Conservation (phyloP, 2,329 filamentous ascomycete genomes). For the Trichoderma sp. region DNA sequence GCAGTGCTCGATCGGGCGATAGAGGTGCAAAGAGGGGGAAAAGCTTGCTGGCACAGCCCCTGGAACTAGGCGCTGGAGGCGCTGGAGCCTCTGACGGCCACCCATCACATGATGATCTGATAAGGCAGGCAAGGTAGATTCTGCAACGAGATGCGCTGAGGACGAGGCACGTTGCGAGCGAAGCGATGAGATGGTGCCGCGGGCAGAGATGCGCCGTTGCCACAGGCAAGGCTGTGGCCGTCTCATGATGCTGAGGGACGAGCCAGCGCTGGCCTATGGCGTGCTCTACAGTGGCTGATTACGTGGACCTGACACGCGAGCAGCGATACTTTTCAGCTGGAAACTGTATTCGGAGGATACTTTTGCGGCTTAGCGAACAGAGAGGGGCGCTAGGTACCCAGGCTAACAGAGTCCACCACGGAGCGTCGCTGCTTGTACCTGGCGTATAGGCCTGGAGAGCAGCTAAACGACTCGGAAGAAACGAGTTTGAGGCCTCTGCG, state of each 20-base stretch:
- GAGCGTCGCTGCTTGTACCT: background rate
- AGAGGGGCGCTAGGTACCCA: background rate
- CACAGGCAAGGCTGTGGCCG: slow-evolving; percentile 4
- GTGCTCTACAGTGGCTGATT: background rate
- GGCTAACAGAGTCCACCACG: background rate
- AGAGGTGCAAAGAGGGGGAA: background rate
- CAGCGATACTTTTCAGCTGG: background rate
- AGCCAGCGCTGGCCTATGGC: background rate
- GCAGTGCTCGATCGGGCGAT: slow-evolving; percentile 3
- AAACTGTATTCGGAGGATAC: background rate
- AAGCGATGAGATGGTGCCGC: background rate
- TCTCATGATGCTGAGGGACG: background rate
- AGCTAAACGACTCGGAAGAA: background rate
- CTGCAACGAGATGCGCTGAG: background rate
- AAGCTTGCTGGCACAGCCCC: slow-evolving; percentile 26
- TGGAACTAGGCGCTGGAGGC: background rate
- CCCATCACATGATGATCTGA: slow-evolving; percentile 25
- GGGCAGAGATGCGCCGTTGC: background rate
- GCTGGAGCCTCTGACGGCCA: slow-evolving; percentile 23
- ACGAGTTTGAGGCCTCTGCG: background rate
- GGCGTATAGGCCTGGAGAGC: background rate
- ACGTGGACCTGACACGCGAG: slow-evolving; percentile 13
- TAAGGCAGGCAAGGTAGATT: slow-evolving; percentile 20
- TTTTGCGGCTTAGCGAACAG: background rate
- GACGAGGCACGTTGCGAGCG: background rate